Conservation (phyloP, 2,329 filamentous ascomycete species). For the Sclerotinia borealis region DNA sequence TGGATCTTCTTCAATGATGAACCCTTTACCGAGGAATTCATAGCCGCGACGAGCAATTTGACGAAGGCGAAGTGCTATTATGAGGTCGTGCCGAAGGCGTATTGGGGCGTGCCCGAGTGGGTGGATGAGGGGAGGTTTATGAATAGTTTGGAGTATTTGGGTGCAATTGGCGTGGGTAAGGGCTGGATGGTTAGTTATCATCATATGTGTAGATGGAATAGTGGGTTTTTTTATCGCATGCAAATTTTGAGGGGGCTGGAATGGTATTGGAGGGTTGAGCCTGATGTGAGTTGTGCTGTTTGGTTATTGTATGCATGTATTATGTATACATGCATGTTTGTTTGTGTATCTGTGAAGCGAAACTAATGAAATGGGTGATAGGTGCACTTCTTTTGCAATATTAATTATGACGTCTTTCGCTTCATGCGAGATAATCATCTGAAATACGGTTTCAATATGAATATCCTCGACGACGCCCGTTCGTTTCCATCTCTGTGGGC, state of each 20-base stretch:
- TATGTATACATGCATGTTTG: too few species aligned
- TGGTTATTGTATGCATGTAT: too few species aligned
- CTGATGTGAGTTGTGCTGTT: slow-evolving; percentile 42
- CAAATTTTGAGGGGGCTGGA: slow-evolving; percentile 57
- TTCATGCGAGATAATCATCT: slow-evolving; percentile 82
- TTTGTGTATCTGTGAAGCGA: too few species aligned
- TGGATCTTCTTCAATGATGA: slow-evolving; percentile 86
- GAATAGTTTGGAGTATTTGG: slow-evolving; percentile 87
- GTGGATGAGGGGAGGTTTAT: slow-evolving; percentile 90
- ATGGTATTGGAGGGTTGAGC: slow-evolving; percentile 57
- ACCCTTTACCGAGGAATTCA: slow-evolving; percentile 73
- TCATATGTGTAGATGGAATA: slow-evolving; percentile 97
- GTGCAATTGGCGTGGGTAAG: slow-evolving; percentile 89
- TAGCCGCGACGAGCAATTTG: slow-evolving; percentile 56
- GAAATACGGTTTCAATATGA: slow-evolving; percentile 73
- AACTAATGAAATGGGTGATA: slow-evolving; percentile 22
- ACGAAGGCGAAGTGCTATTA: slow-evolving; percentile 68
- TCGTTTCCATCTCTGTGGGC: slow-evolving; percentile 92
- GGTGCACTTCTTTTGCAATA: slow-evolving; percentile 50
- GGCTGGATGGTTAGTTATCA: slow-evolving; percentile 93
- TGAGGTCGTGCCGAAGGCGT: slow-evolving; percentile 71
- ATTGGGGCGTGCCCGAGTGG: slow-evolving; percentile 93
- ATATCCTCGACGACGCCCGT: slow-evolving; percentile 89
- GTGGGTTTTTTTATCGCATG: slow-evolving; percentile 75
- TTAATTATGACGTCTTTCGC: slow-evolving; percentile 80